Evolutionary conservation across 2,329 filamentous ascomycete species (phyloP).

Genomic region (Diaporthe eres): DNA sequence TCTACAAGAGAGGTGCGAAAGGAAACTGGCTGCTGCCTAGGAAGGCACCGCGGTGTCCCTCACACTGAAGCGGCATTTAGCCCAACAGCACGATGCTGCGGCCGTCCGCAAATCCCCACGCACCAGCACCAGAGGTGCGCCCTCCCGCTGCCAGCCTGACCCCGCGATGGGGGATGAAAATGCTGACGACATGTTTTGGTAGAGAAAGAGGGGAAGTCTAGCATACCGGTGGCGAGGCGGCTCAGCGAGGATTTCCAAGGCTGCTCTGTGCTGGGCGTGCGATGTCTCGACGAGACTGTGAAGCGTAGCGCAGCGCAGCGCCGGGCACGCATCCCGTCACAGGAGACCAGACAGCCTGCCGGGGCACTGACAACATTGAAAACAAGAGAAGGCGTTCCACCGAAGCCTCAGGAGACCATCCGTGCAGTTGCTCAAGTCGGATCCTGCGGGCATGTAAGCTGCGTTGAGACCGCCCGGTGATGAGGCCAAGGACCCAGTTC

Average conservation of each 20-base stretch:
- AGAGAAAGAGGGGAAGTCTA: background rate
- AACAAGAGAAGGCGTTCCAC: background rate
- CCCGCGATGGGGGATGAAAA: background rate
- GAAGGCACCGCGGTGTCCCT: background rate
- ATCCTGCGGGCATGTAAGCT: background rate
- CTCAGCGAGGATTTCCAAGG: background rate
- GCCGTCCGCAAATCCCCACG: slow-evolving; percentile 24
- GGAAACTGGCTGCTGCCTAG: background rate
- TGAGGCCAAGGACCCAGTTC: background rate
- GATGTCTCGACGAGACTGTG: background rate
- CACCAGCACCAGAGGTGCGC: background rate
- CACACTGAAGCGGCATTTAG: background rate
- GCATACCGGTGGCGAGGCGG: background rate
- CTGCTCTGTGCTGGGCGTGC: background rate
- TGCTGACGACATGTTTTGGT: background rate
- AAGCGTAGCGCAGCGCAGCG: background rate
- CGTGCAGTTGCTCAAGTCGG: background rate
- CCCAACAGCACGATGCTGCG: slow-evolving; percentile 14
- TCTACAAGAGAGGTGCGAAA: background rate
- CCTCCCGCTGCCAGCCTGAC: background rate
- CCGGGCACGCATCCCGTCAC: background rate
- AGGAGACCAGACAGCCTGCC: background rate
- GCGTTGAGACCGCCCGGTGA: background rate
- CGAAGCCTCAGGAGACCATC: background rate
- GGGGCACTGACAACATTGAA: background rate